Conservation (phyloP, 306 rosid genomes). For the Citrullus amarus region DNA sequence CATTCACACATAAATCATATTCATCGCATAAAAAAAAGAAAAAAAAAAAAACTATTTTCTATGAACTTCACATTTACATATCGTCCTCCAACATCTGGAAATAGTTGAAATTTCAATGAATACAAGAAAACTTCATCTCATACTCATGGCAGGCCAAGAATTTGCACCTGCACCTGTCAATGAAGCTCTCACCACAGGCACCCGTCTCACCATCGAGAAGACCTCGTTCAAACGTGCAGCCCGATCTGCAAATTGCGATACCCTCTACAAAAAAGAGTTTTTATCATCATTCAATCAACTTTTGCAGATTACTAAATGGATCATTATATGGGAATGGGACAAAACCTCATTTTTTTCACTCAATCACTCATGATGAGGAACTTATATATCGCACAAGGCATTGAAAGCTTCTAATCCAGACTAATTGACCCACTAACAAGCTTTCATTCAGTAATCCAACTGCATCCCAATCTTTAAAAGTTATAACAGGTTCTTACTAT, state of each 20-base stretch:
- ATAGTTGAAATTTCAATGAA: background rate
- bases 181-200: conserved; percentile 62
- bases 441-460: background rate
- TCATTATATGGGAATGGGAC: background rate
- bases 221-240: conserved; percentile 92
- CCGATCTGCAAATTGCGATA: conserved; percentile 66
- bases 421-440: background rate
- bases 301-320: background rate
- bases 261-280: conserved; percentile 49
- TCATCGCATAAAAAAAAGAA: background rate
- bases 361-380: background rate
- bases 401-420: background rate
- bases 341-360: background rate
- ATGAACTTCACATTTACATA: background rate
- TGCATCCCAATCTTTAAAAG: background rate
- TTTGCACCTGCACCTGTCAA: conserved; percentile 57
- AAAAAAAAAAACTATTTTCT: too few species aligned
- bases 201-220: conserved; percentile 78
- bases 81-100: background rate
- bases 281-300: background rate
- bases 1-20: background rate
- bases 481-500: background rate
- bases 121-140: conserved; percentile 41
- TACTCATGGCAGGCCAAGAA: conserved; percentile 78
- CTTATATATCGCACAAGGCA: background rate